A percentile compares a stretch with the other conserved stretches of the same genome.
phyloP scores from a whole-genome alignment of 1,284 basidiomycete species.

The Ustilago nuda region DNA sequence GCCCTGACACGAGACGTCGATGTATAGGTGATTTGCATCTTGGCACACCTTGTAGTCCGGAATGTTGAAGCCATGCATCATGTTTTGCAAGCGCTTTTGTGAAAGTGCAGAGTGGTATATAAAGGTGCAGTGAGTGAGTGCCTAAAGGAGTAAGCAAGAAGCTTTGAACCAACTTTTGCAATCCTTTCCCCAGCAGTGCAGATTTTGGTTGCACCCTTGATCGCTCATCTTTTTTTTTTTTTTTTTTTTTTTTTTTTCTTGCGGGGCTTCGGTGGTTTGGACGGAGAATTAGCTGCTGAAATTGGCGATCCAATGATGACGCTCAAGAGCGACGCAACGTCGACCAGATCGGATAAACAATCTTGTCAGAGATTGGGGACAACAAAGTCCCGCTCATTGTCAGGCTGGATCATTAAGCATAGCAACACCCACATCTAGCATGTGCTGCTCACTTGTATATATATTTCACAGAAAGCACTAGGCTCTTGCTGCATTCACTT shows the following conservation, averaged over 20 bases:
- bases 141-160: not conserved
- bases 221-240: conserved; percentile 9
- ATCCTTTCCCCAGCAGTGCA: not conserved
- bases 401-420: too few species aligned
- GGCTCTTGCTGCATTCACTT: too few species aligned
- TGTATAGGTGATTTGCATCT: conserved; percentile 27
- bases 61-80: conserved; percentile 39
- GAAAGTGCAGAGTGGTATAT: not conserved
- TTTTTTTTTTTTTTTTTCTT: too few species aligned
- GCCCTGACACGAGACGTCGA: conserved; percentile 11
- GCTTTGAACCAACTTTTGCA: conserved; percentile 1
- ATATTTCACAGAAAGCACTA: too few species aligned
- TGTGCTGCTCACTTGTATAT: too few species aligned
- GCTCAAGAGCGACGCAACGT: too few species aligned
- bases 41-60: conserved; percentile 28
- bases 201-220: conserved; percentile 1
- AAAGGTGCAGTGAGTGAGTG: not conserved
- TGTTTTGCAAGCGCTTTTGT: not conserved
- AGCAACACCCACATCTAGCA: too few species aligned
- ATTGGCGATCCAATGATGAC: too few species aligned
- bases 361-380: too few species aligned
- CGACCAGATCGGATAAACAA: too few species aligned
- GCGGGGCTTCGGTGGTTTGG: not conserved
- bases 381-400: too few species aligned
- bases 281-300: too few species aligned